phyloP scores from a whole-genome alignment of 164 flowering plant genomes.

The Chimonanthus praecox region DNA sequence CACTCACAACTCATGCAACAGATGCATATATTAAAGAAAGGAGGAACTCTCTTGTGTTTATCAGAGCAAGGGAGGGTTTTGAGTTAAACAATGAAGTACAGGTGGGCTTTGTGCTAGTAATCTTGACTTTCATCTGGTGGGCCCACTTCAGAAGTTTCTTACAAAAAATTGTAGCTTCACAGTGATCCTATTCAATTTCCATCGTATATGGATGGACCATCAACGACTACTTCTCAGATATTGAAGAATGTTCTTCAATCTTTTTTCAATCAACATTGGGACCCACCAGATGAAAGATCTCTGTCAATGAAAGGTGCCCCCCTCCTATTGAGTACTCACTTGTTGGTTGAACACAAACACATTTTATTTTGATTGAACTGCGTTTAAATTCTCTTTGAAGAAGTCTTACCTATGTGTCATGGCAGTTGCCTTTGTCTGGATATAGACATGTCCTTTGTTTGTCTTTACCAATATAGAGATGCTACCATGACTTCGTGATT shows the following conservation, averaged over 20 bases:
- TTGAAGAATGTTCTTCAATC: background rate
- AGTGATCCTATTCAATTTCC: background rate
- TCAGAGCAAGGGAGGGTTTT: background rate
- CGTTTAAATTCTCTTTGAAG: background rate
- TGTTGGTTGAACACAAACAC: background rate
- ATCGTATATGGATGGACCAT: background rate
- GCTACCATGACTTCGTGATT: background rate
- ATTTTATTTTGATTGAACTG: background rate
- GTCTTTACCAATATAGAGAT: background rate
- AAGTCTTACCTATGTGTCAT: too few relatives aligned
- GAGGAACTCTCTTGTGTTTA: background rate
- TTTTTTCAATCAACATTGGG: background rate
- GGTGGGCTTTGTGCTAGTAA: background rate
- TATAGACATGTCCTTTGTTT: too few relatives aligned
- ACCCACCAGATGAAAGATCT: background rate
- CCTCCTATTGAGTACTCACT: background rate
- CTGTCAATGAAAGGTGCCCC: background rate
- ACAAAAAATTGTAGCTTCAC: background rate
- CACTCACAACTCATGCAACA: too few relatives aligned
- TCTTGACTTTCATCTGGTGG: background rate
- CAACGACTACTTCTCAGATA: background rate
- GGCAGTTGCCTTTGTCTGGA: too few relatives aligned
- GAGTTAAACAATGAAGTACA: background rate
- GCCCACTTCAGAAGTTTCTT: background rate
- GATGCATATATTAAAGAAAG: background rate